phyloP scores from a whole-genome alignment of 164 flowering plant species.

The Houttuynia cordata region DNA sequence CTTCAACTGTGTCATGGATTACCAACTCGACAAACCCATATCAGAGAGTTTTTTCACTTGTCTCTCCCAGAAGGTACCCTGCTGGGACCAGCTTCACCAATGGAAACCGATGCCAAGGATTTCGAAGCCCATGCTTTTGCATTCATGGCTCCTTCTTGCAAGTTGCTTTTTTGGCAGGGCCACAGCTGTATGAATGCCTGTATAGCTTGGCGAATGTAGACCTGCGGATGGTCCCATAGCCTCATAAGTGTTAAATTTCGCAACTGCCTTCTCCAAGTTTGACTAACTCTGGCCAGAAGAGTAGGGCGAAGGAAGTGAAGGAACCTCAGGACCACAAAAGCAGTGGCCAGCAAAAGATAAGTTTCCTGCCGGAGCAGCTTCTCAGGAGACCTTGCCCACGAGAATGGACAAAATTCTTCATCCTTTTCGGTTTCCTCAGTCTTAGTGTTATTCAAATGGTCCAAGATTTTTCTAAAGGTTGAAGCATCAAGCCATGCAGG shows the following conservation, averaged over 20 bases:
- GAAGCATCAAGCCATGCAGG: constrained; percentile 22
- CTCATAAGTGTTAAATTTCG: constrained; percentile 27
- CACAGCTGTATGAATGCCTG: constrained; percentile 36
- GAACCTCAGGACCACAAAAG: constrained; percentile 64
- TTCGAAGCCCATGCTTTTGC: constrained; percentile 93
- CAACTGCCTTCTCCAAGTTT: constrained; percentile 17
- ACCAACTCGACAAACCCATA: background rate
- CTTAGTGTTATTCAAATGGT: constrained; percentile 25
- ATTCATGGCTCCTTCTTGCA: constrained; percentile 80
- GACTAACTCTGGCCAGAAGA: constrained; percentile 12
- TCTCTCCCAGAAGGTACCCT: constrained; percentile 18
- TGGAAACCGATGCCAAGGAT: constrained; percentile 80
- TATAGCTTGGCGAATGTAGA: constrained; percentile 32
- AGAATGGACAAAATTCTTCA: constrained; percentile 52
- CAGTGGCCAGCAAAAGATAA: constrained; percentile 66
- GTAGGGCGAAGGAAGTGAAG: constrained; percentile 40
- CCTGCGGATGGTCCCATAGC: constrained; percentile 47
- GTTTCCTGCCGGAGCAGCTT: constrained; percentile 69
- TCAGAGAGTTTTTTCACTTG: background rate
- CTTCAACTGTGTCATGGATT: background rate
- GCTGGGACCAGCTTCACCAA: constrained; percentile 65
- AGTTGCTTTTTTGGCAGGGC: constrained; percentile 64
- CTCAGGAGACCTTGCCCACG: constrained; percentile 92
- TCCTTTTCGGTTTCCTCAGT: constrained; percentile 29
- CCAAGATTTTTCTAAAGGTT: constrained; percentile 26